Evolutionary conservation across 2,329 filamentous ascomycete species (phyloP).

Genomic region (Hirsutella rhossiliensis): DNA sequence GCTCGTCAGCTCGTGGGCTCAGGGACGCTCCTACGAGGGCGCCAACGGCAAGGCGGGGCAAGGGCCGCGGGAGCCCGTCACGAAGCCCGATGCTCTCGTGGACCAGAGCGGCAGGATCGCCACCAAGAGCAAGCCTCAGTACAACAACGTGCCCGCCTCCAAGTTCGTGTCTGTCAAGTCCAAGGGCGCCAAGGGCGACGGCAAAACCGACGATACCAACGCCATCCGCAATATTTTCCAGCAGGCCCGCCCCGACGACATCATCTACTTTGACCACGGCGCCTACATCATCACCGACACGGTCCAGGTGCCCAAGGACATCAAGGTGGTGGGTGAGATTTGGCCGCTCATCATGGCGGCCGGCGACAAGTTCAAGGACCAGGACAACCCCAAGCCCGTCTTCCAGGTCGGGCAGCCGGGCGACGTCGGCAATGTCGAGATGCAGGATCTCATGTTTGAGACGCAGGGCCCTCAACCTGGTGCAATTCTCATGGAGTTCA

Average conservation of each 20-base stretch:
- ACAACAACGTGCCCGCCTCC: conserved; percentile 52
- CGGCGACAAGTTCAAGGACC: conserved; percentile 60
- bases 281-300: conserved; percentile 61
- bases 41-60: conserved; percentile 44
- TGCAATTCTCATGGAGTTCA: conserved; percentile 87
- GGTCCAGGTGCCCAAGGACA: conserved; percentile 61
- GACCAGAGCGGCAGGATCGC: conserved; percentile 56
- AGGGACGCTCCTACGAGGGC: conserved; percentile 62
- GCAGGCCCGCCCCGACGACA: conserved; percentile 45
- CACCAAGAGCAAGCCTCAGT: conserved; percentile 82
- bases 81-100: neutral
- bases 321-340: conserved; percentile 83
- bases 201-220: conserved; percentile 72
- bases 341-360: conserved; percentile 84
- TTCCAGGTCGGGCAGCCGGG: conserved; percentile 73
- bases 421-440: conserved; percentile 71
- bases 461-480: conserved; percentile 75
- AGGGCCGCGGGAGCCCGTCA: conserved; percentile 16
- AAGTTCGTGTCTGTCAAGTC: conserved; percentile 76
- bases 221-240: conserved; percentile 73
- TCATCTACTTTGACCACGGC: conserved; percentile 68
- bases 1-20: conserved; percentile 60
- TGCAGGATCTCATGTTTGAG: conserved; percentile 76
- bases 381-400: conserved; percentile 64
- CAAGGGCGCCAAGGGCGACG: conserved; percentile 78